Base-by-base conservation (phyloP, 768 basidiomycete genomes). In the Leucosporidium yakuticum region DNA sequence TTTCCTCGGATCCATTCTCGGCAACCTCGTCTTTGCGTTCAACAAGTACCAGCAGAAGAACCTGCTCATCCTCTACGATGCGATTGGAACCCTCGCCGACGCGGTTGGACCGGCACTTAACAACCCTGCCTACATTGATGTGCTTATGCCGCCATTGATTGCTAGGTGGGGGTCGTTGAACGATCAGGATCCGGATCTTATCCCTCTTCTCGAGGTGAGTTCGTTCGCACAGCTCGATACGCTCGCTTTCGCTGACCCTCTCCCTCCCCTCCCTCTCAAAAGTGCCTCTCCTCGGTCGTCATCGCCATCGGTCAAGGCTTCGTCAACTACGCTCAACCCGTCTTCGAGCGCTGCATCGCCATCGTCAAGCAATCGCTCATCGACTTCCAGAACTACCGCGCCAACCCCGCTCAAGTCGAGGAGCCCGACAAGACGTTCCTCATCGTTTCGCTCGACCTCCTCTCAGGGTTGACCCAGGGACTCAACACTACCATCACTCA, bases 11-110 rank as follows among this genome's bases (percentile, higher is more conserved):
- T 94, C 94, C 5, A 90, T 99, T 62, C 82, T 99, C 66, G 87
- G 89, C 63, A 97, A 97, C 79, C 83, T 99, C 62, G 94, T 98
- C 48, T 86, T 91, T 71, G 96, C 96, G 1, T 99, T 98, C 79
- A 86, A 90, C 65, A 97, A 96, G 80, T 99, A 99, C 79, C 96
- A 99, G 77, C 94, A 96, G 80, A 98, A 98, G 84, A 99, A 99
- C 78, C 88, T 98, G 85, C 84, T 99, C 73, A 99, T 98, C 68
- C 81, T 99, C 39, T 98, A 98, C 77, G 96, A 99, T 75, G 96
- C 96, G n/a, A 89, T 99, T 56, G 96, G 96, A 11, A 99, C 96
- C 1, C 83, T 99, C 48, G 96, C 96, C 11, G 96, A 99, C 76
- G 92, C 94, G 6, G 96, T 99, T 54, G 94, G 94, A 4, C 78